phyloP scores from a whole-genome alignment of 2,329 filamentous ascomycete genomes.

The Ophioceras dolichostomum region DNA sequence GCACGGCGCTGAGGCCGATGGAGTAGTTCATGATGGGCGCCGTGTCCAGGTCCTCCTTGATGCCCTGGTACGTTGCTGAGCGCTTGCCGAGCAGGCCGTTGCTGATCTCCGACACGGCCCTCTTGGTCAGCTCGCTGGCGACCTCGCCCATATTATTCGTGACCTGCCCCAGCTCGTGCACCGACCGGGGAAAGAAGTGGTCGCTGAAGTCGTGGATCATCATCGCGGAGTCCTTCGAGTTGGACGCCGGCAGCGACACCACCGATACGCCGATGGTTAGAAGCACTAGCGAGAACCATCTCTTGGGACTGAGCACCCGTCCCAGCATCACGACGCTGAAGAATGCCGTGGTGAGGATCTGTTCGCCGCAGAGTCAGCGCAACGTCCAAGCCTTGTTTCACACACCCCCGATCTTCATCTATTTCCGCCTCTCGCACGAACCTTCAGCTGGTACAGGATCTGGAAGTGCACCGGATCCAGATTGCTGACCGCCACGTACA shows the following conservation, averaged over 20 bases:
- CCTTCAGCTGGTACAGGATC: constrained; percentile 84
- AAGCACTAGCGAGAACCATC: constrained; percentile 70
- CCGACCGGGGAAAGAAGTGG: constrained; percentile 64
- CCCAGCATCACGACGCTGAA: constrained; percentile 74
- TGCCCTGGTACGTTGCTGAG: constrained; percentile 85
- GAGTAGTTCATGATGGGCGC: constrained; percentile 58
- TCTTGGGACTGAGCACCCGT: constrained; percentile 54
- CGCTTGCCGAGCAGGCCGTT: constrained; percentile 42
- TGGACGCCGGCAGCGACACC: constrained; percentile 62
- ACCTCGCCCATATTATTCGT: constrained; percentile 38
- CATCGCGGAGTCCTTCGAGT: constrained; percentile 41
- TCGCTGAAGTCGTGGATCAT: constrained; percentile 51
- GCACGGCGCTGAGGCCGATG: constrained; percentile 65
- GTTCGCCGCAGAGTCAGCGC: neutral
- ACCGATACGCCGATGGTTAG: constrained; percentile 74
- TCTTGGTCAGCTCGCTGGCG: constrained; percentile 36
- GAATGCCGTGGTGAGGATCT: constrained; percentile 78
- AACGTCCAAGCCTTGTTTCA: too few relatives aligned
- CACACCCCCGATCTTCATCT: too few relatives aligned
- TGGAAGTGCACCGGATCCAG: constrained; percentile 89
- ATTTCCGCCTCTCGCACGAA: constrained; percentile 15
- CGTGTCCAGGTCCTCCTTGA: constrained; percentile 50
- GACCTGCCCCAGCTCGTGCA: constrained; percentile 62
- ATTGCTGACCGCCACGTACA: constrained; percentile 86
- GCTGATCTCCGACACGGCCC: constrained; percentile 24